Base-by-base conservation (phyloP, 305 asterid species). In the Caryopteris hybrid region DNA sequence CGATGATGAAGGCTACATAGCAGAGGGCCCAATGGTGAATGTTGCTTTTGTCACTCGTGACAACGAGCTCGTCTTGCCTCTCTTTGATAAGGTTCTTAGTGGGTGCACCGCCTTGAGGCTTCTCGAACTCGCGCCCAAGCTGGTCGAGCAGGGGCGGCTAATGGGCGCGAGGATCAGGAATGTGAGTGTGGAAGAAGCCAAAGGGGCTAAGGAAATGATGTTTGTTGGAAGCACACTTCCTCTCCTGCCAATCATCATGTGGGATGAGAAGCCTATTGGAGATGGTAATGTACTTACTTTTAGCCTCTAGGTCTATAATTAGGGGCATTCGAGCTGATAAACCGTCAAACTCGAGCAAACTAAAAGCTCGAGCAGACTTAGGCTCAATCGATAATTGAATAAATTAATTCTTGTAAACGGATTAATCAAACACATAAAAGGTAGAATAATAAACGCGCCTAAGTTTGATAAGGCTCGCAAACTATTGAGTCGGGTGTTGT, bases 1-100 rank as follows among this genome's bases (percentile, higher is more conserved):
- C 2, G 97, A 92, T 3, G 89, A 85, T 11, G 79, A 81, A 62
- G 96, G 97, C 12, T 80, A 72, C 68, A 59, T 92, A 4, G 97
- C 98, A 0, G 97, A 90, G 81, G 97, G 98, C 18, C 98, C 98
- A 5, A 92, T 88, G 20, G 89, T 92, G 67, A 92, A 92, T 8
- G 97, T 90, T 11, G 98, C 95, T 21, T 86, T 92, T 46, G 43
- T 92, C 51, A 86, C 87, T 9, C 73, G 22, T 0, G 87, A 85
- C 8, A 78, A 71, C 36, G 98, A 90, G 79, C 95, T 92, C 20
- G 34, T 92, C 22, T 48, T 88, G 76, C 98, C 96, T 0, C 10
- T 13, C 4, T 90, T 92, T 25, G 96, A 92, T 33, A 92, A 84
- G 72, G 85, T 92, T 51, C 59, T 92, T 17, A 73, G 85, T 3